Evolutionary conservation across 1,284 basidiomycete species (phyloP).

Genomic region (Malassezia restricta): DNA sequence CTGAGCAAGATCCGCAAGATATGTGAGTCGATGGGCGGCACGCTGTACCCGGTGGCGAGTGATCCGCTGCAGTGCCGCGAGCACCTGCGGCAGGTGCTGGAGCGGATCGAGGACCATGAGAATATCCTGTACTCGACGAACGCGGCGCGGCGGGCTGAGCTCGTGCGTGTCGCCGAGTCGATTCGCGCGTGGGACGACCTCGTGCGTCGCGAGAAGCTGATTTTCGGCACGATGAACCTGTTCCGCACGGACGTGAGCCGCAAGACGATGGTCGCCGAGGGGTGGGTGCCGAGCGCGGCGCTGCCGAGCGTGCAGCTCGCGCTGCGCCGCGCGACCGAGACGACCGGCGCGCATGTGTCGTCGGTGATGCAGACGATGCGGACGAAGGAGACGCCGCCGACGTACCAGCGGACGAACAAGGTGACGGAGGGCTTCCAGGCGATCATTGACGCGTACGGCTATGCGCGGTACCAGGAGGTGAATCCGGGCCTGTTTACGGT

Average conservation of each 20-base stretch:
- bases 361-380: constrained; percentile 83
- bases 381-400: constrained; percentile 84
- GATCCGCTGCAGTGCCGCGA: constrained; percentile 83
- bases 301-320: constrained; percentile 75
- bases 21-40: constrained; percentile 94
- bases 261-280: constrained; percentile 92
- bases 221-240: constrained; percentile 51
- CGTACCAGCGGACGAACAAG: constrained; percentile 87
- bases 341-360: constrained; percentile 79
- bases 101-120: constrained; percentile 82
- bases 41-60: constrained; percentile 87
- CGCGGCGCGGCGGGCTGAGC: constrained; percentile 65
- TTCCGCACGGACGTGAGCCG: constrained; percentile 86
- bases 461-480: constrained; percentile 88
- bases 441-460: constrained; percentile 95
- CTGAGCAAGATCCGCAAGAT: constrained; percentile 96
- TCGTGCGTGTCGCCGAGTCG: constrained; percentile 72
- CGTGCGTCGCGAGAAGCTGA: constrained; percentile 85
- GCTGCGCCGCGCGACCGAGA: constrained; percentile 83
- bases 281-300: constrained; percentile 89
- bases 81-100: constrained; percentile 74
- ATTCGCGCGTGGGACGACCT: constrained; percentile 86
- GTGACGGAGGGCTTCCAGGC: constrained; percentile 96
- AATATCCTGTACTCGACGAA: constrained; percentile 58
- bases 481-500: constrained; percentile 92